These are phyloP conservation scores for Kwoniella sp. DNA, from an alignment of 768 basidiomycete species.

Conservation along the genomic window DNA sequence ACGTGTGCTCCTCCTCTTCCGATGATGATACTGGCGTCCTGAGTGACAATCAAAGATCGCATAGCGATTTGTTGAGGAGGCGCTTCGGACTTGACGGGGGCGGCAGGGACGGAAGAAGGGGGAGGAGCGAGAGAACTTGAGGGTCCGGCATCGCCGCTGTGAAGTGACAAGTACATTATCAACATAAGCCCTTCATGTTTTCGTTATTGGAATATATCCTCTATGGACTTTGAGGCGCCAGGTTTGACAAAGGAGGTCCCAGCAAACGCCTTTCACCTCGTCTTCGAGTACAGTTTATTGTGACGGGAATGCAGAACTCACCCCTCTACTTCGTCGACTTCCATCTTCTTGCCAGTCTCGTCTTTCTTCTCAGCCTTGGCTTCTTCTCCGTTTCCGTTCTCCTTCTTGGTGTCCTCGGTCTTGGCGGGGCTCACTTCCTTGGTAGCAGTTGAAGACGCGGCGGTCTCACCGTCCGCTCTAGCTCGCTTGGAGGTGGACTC, in stretches of 20 bases:
- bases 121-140: constrained; percentile 23
- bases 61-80: constrained; percentile 80
- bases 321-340: constrained; percentile 42
- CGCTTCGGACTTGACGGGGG: constrained; percentile 42
- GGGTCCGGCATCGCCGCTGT: constrained; percentile 29
- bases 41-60: constrained; percentile 97
- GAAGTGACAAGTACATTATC: not conserved
- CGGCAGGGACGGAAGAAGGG: constrained; percentile 33
- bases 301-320: constrained; percentile 24
- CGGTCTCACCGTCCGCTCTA: constrained; percentile 22
- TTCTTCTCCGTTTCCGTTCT: constrained; percentile 20
- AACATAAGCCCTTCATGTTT: not conserved
- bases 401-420: constrained; percentile 7
- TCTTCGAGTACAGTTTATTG: too few relatives aligned
- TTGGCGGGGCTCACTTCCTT: not conserved
- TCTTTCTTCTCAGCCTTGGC: constrained; percentile 15
- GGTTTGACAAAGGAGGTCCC: not conserved
- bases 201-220: too few relatives aligned
- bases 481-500: constrained; percentile 22
- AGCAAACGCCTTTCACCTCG: too few relatives aligned
- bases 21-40: constrained; percentile 99
- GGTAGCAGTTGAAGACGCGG: not conserved
- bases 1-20: constrained; percentile 94
- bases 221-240: too few relatives aligned
- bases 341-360: constrained; percentile 36